These are phyloP conservation scores for Fusarium sp. DNA, from an alignment of 2,329 filamentous ascomycete species.

Conservation along the genomic window DNA sequence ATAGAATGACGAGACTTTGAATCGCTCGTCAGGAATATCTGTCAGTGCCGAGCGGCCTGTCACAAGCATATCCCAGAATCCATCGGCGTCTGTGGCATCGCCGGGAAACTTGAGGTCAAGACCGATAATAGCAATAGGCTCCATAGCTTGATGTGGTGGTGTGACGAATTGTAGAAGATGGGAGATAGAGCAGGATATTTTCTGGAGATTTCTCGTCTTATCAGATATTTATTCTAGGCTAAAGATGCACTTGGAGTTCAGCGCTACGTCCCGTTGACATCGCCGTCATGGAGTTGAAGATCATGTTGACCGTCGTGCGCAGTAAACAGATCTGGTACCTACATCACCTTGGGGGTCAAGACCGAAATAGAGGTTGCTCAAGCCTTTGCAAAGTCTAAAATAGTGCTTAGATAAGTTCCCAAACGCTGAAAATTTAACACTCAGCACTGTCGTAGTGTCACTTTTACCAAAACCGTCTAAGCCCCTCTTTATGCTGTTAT, in stretches of 20 bases:
- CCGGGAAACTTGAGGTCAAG: conserved; percentile 19
- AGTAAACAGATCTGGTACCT: background rate
- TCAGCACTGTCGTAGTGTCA: too few relatives aligned
- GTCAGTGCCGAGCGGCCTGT: conserved; percentile 10
- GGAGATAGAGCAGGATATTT: background rate
- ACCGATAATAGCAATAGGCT: conserved; percentile 15
- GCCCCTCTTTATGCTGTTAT: too few relatives aligned
- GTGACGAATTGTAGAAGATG: background rate
- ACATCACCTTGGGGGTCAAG: background rate
- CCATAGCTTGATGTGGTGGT: background rate
- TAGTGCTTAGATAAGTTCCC: background rate
- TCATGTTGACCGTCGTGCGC: too few relatives aligned
- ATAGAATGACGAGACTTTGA: conserved; percentile 17
- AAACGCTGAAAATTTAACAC: too few relatives aligned
- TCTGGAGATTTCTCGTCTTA: background rate
- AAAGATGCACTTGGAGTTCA: too few relatives aligned
- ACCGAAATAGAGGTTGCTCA: too few relatives aligned
- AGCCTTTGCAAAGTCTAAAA: background rate
- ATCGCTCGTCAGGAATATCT: conserved; percentile 13
- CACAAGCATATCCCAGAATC: conserved; percentile 20
- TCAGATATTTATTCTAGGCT: too few relatives aligned
- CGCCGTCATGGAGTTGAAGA: too few relatives aligned
- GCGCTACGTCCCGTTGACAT: too few relatives aligned
- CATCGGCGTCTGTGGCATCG: conserved; percentile 11
- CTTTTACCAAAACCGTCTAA: too few relatives aligned